A percentile compares a stretch with the other conserved stretches of the same genome.
phyloP scores from a whole-genome alignment of 495 filamentous ascomycete genomes.

The Amniculicola lignicola region DNA sequence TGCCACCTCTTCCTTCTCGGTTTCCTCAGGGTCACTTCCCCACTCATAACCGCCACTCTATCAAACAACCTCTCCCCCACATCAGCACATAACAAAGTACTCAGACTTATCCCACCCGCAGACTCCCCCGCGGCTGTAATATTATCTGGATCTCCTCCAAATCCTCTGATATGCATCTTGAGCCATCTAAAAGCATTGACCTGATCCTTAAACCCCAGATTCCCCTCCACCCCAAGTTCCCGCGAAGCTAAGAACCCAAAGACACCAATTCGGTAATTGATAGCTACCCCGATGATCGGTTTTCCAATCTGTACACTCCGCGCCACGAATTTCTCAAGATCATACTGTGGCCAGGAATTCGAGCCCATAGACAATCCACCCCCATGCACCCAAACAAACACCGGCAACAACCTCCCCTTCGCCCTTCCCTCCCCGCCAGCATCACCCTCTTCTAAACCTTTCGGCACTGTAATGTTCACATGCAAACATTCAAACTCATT shows the following conservation, averaged over 20 bases:
- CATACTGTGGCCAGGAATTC: constrained; percentile 31
- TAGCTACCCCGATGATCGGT: constrained; percentile 21
- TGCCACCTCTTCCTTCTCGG: constrained; percentile 18
- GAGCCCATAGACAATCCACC: constrained; percentile 22
- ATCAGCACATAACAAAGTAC: constrained; percentile 12
- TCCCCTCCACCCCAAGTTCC: constrained; percentile 17
- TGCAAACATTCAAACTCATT: constrained; percentile 22
- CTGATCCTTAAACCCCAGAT: constrained; percentile 29
- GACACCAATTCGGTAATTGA: constrained; percentile 25
- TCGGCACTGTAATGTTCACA: constrained; percentile 16
- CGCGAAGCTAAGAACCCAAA: constrained; percentile 24
- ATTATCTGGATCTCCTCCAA: constrained; percentile 25
- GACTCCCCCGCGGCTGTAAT: constrained; percentile 25
- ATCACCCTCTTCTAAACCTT: no score
- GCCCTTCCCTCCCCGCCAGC: no score
- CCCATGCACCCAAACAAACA: constrained; percentile 20
- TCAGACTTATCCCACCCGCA: constrained; percentile 14
- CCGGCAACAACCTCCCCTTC: constrained; percentile 4
- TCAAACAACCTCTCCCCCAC: constrained; percentile 8
- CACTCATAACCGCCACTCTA: constrained; percentile 23
- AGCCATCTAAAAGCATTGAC: constrained; percentile 15
- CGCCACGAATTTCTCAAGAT: constrained; percentile 6
- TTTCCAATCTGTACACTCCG: constrained; percentile 8
- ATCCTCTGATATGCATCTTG: constrained; percentile 21
- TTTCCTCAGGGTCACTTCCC: constrained; percentile 21